Percentiles rank a stretch among this genome's conserved stretches.
phyloP scores from a whole-genome alignment of 2,329 filamentous ascomycete species.

The Cladosporium oxysporum region DNA sequence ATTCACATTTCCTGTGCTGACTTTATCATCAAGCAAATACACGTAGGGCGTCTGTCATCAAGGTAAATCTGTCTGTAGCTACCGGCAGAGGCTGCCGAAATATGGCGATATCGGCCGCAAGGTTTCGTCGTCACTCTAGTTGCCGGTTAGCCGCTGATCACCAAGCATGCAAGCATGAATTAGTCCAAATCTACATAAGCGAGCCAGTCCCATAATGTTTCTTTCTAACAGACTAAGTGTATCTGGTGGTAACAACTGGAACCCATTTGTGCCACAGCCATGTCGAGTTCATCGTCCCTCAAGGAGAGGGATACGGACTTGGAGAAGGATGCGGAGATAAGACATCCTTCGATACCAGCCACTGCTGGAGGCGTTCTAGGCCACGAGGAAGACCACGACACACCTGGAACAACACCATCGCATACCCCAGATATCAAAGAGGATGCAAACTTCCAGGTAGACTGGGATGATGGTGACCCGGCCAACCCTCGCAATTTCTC shows the following conservation, averaged over 20 bases:
- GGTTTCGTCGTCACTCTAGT: constrained; percentile 1
- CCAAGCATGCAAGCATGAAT: not conserved
- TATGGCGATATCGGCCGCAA: constrained; percentile 5
- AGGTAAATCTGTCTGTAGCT: not conserved
- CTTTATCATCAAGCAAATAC: not conserved
- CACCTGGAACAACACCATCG: not conserved
- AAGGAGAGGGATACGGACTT: not conserved
- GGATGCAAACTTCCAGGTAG: constrained; percentile 24
- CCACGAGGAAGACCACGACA: not conserved
- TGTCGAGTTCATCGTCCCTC: constrained; percentile 10
- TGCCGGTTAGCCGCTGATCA: constrained; percentile 11
- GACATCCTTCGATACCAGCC: not conserved
- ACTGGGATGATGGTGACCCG: constrained; percentile 39
- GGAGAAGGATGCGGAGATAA: not conserved
- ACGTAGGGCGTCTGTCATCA: not conserved
- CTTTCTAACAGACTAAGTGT: not conserved
- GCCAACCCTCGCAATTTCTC: constrained; percentile 53
- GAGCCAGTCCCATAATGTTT: not conserved
- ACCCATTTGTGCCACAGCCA: not conserved
- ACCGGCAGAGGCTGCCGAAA: not conserved
- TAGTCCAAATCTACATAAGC: not conserved
- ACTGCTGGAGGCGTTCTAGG: not conserved
- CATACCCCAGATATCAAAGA: not conserved
- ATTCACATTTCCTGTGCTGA: not conserved
- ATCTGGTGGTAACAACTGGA: not conserved